Evolutionary conservation across 108 stramenopile genomes (phyloP).

Genomic region (Cylindrotheca closterium): DNA sequence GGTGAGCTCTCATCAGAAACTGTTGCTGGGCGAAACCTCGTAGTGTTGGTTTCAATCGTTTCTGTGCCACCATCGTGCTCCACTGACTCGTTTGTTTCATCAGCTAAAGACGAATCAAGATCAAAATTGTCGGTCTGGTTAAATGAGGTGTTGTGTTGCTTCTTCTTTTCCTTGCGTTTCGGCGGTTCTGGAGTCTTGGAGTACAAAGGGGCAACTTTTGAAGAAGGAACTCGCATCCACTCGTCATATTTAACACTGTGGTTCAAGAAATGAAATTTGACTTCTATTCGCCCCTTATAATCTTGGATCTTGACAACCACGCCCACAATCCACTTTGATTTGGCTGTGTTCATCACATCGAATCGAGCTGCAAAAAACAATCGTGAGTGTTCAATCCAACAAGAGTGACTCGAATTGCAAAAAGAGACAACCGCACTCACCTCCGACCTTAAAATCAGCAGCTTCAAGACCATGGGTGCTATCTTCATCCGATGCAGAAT

Average conservation of each 20-base stretch:
- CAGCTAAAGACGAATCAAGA: too few species aligned
- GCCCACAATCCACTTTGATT: constrained; percentile 50
- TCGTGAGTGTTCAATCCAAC: background rate
- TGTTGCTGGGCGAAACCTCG: background rate
- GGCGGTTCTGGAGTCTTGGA: constrained; percentile 9
- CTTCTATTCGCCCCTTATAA: constrained; percentile 46
- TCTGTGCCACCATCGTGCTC: constrained; percentile 5
- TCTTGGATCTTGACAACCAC: constrained; percentile 66
- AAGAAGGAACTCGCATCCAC: constrained; percentile 70
- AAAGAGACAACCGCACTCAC: constrained; percentile 6
- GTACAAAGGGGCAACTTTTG: constrained; percentile 57
- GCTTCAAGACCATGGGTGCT: background rate
- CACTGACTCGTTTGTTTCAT: background rate
- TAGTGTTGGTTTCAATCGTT: background rate
- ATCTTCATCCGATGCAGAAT: background rate
- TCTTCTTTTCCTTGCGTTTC: constrained; percentile 13
- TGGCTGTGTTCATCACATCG: constrained; percentile 68
- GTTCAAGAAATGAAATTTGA: constrained; percentile 70
- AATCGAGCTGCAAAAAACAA: constrained; percentile 53
- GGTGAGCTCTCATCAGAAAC: constrained; percentile 8
- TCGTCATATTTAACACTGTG: constrained; percentile 52
- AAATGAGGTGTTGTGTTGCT: too few species aligned
- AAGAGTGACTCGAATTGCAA: background rate
- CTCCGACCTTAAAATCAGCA: constrained; percentile 16
- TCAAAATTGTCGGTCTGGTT: too few species aligned